A percentile compares a stretch with the other conserved stretches of the same genome.
phyloP scores from a whole-genome alignment of 306 rosid genomes.

The Crotalaria pallida region DNA sequence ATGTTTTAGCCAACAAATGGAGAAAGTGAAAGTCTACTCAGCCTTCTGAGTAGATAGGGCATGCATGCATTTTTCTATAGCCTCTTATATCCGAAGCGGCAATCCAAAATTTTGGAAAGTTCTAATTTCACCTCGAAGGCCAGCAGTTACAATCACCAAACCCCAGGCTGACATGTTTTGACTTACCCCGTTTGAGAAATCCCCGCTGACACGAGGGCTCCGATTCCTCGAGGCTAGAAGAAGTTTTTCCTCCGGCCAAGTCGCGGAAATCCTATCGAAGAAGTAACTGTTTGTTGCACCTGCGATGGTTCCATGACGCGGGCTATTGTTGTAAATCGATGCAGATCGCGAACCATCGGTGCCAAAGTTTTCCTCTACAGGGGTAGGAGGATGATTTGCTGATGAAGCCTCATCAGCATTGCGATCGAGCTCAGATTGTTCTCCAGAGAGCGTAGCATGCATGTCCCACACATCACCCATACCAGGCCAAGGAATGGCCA shows the following conservation, averaged over 20 bases:
- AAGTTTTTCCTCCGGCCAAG: slow-evolving; percentile 96
- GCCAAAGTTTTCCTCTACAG: slow-evolving; percentile 65
- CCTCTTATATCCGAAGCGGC: slow-evolving; percentile 65
- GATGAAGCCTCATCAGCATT: slow-evolving; percentile 51
- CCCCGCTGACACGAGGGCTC: slow-evolving; percentile 76
- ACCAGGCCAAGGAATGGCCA: slow-evolving; percentile 96
- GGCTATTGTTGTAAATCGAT: slow-evolving; percentile 54
- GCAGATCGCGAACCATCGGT: slow-evolving; percentile 46
- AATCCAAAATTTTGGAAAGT: slow-evolving; percentile 94
- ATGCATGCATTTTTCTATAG: slow-evolving; percentile 16
- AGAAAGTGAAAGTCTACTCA: slow-evolving; percentile 30
- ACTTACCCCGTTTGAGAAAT: slow-evolving; percentile 46
- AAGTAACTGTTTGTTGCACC: slow-evolving; percentile 81
- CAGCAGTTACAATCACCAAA: slow-evolving; percentile 93
- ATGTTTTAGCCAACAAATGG: slow-evolving; percentile 44
- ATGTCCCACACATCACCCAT: slow-evolving; percentile 63
- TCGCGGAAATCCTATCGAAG: slow-evolving; percentile 87
- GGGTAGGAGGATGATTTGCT: slow-evolving; percentile 92
- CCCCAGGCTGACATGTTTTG: slow-evolving; percentile 85
- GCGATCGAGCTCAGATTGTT: slow-evolving; percentile 48
- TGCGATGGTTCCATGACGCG: slow-evolving; percentile 76
- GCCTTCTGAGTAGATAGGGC: slow-evolving; percentile 27
- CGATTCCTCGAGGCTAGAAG: slow-evolving; percentile 47
- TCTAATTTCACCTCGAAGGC: slow-evolving; percentile 85
- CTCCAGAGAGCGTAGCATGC: slow-evolving; percentile 36